These are phyloP conservation scores for Eutypella sp. DNA, from an alignment of 2,329 filamentous ascomycete genomes.

Conservation along the genomic window DNA sequence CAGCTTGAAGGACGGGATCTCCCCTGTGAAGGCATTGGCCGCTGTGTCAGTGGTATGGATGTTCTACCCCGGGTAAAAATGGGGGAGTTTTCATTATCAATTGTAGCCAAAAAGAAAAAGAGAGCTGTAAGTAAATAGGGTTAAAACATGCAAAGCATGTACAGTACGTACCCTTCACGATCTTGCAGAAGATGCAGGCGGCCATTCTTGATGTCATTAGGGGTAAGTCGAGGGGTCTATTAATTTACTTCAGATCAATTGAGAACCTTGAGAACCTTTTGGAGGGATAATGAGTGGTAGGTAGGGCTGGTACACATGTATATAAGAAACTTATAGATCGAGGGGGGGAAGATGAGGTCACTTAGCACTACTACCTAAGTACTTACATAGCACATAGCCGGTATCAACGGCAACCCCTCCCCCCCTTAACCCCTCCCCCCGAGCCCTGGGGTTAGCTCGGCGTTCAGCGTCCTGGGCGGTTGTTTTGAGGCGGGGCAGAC, in stretches of 20 bases:
- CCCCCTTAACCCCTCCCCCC: neutral
- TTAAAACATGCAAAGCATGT: neutral
- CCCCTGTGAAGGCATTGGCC: constrained; percentile 55
- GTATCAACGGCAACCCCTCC: too few relatives aligned
- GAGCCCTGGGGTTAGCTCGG: neutral
- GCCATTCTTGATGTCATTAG: constrained; percentile 43
- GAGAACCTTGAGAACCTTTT: neutral
- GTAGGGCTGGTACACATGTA: neutral
- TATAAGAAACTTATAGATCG: neutral
- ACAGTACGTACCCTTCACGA: constrained; percentile 70
- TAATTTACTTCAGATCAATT: neutral
- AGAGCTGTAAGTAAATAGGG: neutral
- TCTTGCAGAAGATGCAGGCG: constrained; percentile 95
- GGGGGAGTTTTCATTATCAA: too few relatives aligned
- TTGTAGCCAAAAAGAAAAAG: neutral
- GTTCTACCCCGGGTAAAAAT: neutral
- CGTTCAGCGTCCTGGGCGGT: neutral
- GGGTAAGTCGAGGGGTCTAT: constrained; percentile 5
- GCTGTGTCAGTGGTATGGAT: constrained; percentile 8
- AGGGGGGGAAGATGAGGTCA: constrained; percentile 9
- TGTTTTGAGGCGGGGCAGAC: neutral
- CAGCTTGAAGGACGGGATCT: constrained; percentile 95
- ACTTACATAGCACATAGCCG: neutral
- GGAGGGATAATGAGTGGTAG: neutral
- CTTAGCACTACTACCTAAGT: neutral